These are phyloP conservation scores for Tylopilus balloui DNA, from an alignment of 768 basidiomycete species.

Conservation along the genomic window DNA sequence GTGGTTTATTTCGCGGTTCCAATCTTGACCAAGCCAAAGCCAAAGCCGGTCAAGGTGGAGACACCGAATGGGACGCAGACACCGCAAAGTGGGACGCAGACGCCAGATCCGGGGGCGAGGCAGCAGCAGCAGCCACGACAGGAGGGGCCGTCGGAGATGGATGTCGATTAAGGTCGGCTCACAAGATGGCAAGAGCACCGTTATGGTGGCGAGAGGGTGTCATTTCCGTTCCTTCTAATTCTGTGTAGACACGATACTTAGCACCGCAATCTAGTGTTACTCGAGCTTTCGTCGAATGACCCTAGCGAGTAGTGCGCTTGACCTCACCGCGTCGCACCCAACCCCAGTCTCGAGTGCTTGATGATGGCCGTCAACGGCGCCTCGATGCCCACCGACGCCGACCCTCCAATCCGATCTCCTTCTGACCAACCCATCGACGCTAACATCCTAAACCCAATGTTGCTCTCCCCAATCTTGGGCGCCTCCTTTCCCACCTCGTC, in stretches of 20 bases:
- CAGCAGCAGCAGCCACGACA: constrained; percentile 26
- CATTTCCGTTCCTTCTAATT: too few relatives aligned
- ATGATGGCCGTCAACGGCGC: constrained; percentile 78
- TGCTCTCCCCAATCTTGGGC: constrained; percentile 73
- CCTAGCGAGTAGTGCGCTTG: too few relatives aligned
- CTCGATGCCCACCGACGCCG: constrained; percentile 55
- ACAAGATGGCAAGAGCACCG: neutral
- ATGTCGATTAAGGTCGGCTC: constrained; percentile 57
- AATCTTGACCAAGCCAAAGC: constrained; percentile 90
- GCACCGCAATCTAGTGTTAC: too few relatives aligned
- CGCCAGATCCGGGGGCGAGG: constrained; percentile 46
- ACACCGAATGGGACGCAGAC: constrained; percentile 56
- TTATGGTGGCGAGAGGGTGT: too few relatives aligned
- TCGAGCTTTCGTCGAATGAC: too few relatives aligned
- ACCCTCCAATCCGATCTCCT: constrained; percentile 70
- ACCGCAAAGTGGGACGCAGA: constrained; percentile 62
- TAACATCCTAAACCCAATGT: constrained; percentile 85
- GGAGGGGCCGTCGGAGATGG: constrained; percentile 68
- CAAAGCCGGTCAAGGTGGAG: constrained; percentile 67
- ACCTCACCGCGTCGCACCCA: constrained; percentile 56
- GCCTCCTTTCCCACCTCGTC: constrained; percentile 88
- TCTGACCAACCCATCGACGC: constrained; percentile 90
- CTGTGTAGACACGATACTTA: too few relatives aligned
- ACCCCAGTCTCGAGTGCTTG: constrained; percentile 79
- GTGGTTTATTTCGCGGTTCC: constrained; percentile 84